Conservation (phyloP, 2,329 filamentous ascomycete species). For the Colletotrichum karsti region DNA sequence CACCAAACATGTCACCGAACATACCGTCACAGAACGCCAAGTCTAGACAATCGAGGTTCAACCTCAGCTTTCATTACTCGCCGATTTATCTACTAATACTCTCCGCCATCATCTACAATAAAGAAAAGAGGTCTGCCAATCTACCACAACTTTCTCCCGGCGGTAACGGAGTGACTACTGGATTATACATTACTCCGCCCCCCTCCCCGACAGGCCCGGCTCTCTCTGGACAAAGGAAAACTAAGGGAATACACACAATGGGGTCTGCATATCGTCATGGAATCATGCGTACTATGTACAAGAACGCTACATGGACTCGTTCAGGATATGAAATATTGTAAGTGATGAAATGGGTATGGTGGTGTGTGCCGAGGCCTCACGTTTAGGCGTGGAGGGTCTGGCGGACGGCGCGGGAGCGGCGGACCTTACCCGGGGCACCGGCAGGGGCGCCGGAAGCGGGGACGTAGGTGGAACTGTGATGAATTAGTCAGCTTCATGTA, state of each 20-base stretch:
- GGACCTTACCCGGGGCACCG: background rate
- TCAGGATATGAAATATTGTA: background rate
- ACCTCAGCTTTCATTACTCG: background rate
- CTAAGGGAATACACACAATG: background rate
- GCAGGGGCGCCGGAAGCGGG: background rate
- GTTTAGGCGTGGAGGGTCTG: background rate
- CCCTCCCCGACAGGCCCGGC: background rate
- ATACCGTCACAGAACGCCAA: no score
- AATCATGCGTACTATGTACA: constrained; percentile 25
- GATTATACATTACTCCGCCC: constrained; percentile 8
- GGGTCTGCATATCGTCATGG: constrained; percentile 6
- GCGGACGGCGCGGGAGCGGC: constrained; percentile 21
- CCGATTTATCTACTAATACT: background rate
- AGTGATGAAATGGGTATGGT: background rate
- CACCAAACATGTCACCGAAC: background rate
- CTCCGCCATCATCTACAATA: background rate
- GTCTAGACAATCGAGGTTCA: background rate
- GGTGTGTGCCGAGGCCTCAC: background rate
- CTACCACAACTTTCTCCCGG: background rate
- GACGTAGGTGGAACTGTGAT: constrained; percentile 1
- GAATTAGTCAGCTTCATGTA: background rate
- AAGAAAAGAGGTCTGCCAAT: background rate
- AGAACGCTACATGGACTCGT: constrained; percentile 6
- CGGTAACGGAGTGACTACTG: background rate
- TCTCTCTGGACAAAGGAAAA: background rate